phyloP scores from a whole-genome alignment of 1,284 basidiomycete genomes.

The Trichosporon coremiiforme region DNA sequence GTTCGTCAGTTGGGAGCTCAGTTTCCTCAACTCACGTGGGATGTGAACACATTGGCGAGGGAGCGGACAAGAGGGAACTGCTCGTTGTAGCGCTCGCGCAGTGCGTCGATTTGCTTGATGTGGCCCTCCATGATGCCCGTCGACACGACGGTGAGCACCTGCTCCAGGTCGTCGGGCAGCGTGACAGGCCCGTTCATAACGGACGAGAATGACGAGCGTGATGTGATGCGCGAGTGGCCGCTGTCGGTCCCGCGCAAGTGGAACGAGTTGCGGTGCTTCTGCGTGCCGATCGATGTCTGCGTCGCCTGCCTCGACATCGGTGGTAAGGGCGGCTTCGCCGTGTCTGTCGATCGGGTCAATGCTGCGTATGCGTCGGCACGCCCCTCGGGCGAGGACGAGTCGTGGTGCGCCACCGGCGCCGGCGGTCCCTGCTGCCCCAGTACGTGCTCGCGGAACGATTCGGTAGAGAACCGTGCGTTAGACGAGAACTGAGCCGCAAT shows the following conservation, averaged over 20 bases:
- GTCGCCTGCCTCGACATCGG: constrained; percentile 12
- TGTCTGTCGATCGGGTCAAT: background rate
- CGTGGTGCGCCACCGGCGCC: background rate
- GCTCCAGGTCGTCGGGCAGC: constrained; percentile 79
- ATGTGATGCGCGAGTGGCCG: constrained; percentile 26
- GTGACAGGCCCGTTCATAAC: constrained; percentile 50
- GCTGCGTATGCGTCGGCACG: constrained; percentile 3
- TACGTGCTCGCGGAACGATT: constrained; percentile 28
- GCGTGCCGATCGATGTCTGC: constrained; percentile 4
- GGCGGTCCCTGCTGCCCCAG: constrained; percentile 8
- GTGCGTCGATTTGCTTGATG: constrained; percentile 72
- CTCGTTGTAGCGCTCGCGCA: constrained; percentile 85
- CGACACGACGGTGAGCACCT: constrained; percentile 81
- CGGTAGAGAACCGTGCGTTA: constrained; percentile 24
- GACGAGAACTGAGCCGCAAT: constrained; percentile 78
- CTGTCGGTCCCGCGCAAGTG: background rate
- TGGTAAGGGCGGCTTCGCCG: background rate
- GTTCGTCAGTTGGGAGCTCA: constrained; percentile 21
- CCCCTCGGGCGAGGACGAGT: constrained; percentile 3
- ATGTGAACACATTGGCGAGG: constrained; percentile 88
- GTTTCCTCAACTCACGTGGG: constrained; percentile 67
- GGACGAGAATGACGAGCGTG: constrained; percentile 32
- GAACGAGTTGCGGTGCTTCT: constrained; percentile 14
- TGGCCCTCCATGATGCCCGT: constrained; percentile 84
- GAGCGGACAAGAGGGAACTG: constrained; percentile 88